Conservation (phyloP, 2,329 filamentous ascomycete genomes). For the Eutypa lata region DNA sequence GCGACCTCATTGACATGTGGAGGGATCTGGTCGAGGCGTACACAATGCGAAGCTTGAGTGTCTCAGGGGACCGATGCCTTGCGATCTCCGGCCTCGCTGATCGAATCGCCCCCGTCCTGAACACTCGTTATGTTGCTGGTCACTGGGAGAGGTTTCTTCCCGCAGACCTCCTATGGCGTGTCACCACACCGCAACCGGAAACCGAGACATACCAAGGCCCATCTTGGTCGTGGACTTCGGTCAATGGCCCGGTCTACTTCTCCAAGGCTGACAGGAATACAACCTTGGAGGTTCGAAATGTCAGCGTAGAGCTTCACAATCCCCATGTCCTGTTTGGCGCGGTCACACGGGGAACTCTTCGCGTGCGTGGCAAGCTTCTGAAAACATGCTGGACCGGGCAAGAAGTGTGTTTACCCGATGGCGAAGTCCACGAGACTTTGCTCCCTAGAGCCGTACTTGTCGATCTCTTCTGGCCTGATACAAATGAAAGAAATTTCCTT, state of each 20-base stretch:
- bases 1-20: neutral
- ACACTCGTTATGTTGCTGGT: neutral
- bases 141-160: neutral
- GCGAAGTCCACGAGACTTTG: neutral
- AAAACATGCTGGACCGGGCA: neutral
- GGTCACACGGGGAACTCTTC: neutral
- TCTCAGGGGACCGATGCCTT: neutral
- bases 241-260: neutral
- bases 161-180: neutral
- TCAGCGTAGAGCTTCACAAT: neutral
- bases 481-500: neutral
- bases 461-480: neutral
- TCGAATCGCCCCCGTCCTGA: neutral
- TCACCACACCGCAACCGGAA: neutral
- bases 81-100: neutral
- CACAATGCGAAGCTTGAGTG: neutral
- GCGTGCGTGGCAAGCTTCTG: neutral
- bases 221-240: neutral
- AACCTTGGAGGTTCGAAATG: neutral
- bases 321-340: neutral
- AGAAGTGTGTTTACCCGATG: neutral
- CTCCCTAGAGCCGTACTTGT: neutral
- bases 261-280: neutral
- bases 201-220: neutral
- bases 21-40: neutral